These are phyloP conservation scores for Candida yuanshanica DNA, from an alignment of 805 yeast species.

Conservation along the genomic window DNA sequence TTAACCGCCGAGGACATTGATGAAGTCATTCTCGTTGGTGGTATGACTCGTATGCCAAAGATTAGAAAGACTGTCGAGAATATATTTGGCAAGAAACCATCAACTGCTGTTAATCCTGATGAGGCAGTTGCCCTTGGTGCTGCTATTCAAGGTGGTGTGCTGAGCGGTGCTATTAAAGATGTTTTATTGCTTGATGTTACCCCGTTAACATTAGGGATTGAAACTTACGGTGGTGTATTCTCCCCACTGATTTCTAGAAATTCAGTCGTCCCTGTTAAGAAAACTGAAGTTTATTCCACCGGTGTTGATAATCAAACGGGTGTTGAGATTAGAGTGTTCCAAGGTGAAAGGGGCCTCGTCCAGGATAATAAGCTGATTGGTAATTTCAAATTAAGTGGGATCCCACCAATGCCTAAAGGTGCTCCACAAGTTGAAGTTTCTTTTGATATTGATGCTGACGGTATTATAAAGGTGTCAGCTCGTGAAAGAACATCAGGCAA, in stretches of 20 bases:
- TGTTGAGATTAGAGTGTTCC: slow-evolving; percentile 71
- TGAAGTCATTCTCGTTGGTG: slow-evolving; percentile 77
- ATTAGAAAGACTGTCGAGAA: slow-evolving; percentile 56
- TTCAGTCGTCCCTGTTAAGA: slow-evolving; percentile 70
- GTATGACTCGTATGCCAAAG: slow-evolving; percentile 89
- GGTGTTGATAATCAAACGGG: slow-evolving; percentile 85
- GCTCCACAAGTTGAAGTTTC: slow-evolving; percentile 73
- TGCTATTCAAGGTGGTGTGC: slow-evolving; percentile 82
- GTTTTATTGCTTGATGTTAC: slow-evolving; percentile 77
- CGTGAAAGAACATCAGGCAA: slow-evolving; percentile 73
- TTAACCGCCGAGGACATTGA: slow-evolving; percentile 59
- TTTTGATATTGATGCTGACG: slow-evolving; percentile 79
- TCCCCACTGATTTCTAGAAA: slow-evolving; percentile 75
- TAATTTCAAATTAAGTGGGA: slow-evolving; percentile 63
- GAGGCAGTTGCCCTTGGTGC: slow-evolving; percentile 93
- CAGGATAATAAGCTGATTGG: slow-evolving; percentile 76
- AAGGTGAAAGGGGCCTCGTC: slow-evolving; percentile 77
- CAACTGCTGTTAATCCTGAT: slow-evolving; percentile 77
- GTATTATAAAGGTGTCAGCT: slow-evolving; percentile 76
- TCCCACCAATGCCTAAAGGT: slow-evolving; percentile 75
- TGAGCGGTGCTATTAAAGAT: slow-evolving; percentile 77
- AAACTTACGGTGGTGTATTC: slow-evolving; percentile 80
- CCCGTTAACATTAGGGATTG: slow-evolving; percentile 78
- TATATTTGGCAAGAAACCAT: slow-evolving; percentile 59
- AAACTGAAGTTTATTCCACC: slow-evolving; percentile 69